Evolutionary conservation across 2,329 filamentous ascomycete genomes (phyloP), one percentile per base, ranked within the genome.

Genomic region (Capronia epimyces): DNA sequence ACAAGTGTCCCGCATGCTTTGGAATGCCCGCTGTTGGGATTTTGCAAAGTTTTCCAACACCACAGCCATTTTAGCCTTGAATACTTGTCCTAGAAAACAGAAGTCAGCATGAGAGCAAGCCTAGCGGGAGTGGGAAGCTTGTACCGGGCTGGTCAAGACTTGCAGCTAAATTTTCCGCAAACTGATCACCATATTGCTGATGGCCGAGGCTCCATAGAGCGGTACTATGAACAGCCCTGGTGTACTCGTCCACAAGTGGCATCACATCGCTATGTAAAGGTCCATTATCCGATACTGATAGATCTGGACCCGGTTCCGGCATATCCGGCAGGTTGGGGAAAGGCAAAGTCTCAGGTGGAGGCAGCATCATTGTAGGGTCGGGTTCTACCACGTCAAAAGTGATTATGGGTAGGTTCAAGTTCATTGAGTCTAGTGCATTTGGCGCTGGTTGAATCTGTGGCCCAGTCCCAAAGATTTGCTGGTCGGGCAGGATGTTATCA

Each of bases 211-310:
- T 37, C 20, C 46, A 36, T 13, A 43, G 24, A 15, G 49, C 49
- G 2, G 29, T 37, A 25, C 27, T 22, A 18, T 51, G 54, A 10
- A 56, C 48, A 39, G 43, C 45, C 22, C 36, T 43, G 15, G 45
- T 53, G 34, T 53, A 53, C 22, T 56, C 50, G 24, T 56, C 50
- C 3, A 56, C 44, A 21, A 56, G 31, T 3, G 54, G 54, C 41
- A 45, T 34, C 2, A 56, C 54, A 43, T 56, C 54, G 12, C 22
- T 56, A 16, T 52, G 47, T 27, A 56, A 37, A 4, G 54, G 50
- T 10, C 54, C 50, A 20, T 39, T 40, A 20, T 44, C 41, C 7
- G 31, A n/a, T 13, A 43, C 6, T 9, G 29, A n/a, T 3, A 24
- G n/a, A 9, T 43, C 46, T 36, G 50, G 21, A 39, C 42, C 36